Conservation (phyloP, 164 flowering plant genomes). For the Magnolia changhungtana region DNA sequence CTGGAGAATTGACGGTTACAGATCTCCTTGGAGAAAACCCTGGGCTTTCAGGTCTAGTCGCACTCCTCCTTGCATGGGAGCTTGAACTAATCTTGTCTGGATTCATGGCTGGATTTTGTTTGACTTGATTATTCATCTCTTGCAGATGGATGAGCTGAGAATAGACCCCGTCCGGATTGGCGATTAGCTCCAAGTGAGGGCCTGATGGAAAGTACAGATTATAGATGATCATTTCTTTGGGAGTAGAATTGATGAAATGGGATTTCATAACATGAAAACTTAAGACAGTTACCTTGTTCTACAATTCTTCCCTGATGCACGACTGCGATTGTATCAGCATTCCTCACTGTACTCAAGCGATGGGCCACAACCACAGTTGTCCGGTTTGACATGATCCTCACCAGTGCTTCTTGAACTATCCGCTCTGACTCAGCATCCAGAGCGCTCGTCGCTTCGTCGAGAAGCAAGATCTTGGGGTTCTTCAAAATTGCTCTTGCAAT, state of each 20-base stretch:
- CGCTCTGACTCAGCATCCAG: conserved; percentile 63
- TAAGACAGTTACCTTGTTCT: conserved; percentile 51
- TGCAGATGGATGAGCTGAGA: conserved; percentile 15
- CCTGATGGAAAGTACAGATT: conserved; percentile 30
- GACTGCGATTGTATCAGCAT: conserved; percentile 64
- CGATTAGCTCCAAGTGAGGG: conserved; percentile 50
- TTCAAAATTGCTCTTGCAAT: conserved; percentile 69
- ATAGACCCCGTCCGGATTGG: conserved; percentile 18
- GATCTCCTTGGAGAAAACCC: conserved; percentile 30
- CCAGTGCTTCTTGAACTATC: conserved; percentile 59
- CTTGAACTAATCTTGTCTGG: background rate
- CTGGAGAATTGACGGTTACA: conserved; percentile 32
- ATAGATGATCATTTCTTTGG: too few relatives aligned
- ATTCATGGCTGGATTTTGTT: background rate
- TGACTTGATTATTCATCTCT: conserved; percentile 3
- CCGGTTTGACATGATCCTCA: conserved; percentile 41
- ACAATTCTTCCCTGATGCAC: conserved; percentile 62
- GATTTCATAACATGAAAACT: background rate
- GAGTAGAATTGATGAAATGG: too few relatives aligned
- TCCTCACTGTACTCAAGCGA: conserved; percentile 64
- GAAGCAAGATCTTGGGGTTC: conserved; percentile 64
- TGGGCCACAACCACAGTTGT: conserved; percentile 74
- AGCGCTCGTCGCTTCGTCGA: conserved; percentile 80
- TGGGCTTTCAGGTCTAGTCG: conserved; percentile 21
- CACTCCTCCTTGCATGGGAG: conserved; percentile 3